Conservation (phyloP, 2,329 filamentous ascomycete species). For the Botryotinia narcissicola region DNA sequence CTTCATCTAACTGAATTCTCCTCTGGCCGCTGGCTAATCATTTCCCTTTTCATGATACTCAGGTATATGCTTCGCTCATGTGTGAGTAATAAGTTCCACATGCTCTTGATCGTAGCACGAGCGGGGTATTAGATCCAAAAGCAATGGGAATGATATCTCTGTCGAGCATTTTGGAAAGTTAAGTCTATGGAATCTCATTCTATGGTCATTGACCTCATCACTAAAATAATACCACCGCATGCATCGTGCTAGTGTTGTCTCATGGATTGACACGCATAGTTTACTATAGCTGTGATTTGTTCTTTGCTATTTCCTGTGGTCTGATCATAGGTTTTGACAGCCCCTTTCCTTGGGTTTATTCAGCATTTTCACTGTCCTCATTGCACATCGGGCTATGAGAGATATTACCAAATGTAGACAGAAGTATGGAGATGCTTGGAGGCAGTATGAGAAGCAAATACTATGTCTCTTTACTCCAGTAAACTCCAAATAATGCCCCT, state of each 20-base stretch:
- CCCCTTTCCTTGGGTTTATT: conserved; percentile 88
- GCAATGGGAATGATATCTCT: no score
- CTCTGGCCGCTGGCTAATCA: not conserved
- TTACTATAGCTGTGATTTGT: conserved; percentile 78
- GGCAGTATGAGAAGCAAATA: conserved; percentile 74
- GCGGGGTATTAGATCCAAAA: not conserved
- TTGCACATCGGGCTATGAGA: conserved; percentile 70
- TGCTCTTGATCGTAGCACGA: not conserved
- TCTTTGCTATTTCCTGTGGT: conserved; percentile 75
- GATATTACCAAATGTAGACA: conserved; percentile 72
- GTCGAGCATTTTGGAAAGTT: no score
- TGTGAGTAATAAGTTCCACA: not conserved
- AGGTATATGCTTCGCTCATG: not conserved
- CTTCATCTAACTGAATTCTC: no score
- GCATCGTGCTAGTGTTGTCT: not conserved
- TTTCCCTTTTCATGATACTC: not conserved
- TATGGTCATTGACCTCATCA: not conserved
- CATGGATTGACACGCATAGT: conserved; percentile 69
- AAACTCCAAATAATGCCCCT: conserved; percentile 29
- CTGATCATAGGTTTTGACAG: conserved; percentile 75
- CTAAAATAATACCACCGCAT: not conserved
- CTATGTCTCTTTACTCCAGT: conserved; percentile 82
- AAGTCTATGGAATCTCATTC: no score
- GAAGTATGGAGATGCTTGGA: conserved; percentile 82
- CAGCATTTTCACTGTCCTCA: conserved; percentile 77